Evolutionary conservation across 768 basidiomycete genomes (phyloP), one percentile per base, ranked within the genome.

Genomic region (Collybia nuda): DNA sequence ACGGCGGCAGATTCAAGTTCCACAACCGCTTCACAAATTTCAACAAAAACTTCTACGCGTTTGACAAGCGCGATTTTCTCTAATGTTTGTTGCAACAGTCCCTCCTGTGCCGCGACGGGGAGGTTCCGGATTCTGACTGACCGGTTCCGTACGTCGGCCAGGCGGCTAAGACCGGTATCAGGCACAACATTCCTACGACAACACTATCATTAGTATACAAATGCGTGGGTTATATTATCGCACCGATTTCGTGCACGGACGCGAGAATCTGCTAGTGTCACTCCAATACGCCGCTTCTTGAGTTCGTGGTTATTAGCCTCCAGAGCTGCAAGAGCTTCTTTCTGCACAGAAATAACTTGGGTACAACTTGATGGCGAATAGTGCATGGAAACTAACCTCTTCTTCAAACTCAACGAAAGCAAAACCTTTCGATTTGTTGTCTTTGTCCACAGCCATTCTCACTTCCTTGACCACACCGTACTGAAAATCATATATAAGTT

Each of bases 381-480:
- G 37, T 18, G 5, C 1, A 7, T 36, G 17, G 44, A 4, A 5
- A 60, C 77, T 40, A 52, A 93, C 95, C 74, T 90, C 86, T 17
- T 82, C 76, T 52, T 89, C 86, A 61, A 90, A 98, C 62, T 98
- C 94, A 26, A 98, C 75, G 60, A 98, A 98, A 0, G 90, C 95
- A 62, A 91, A 95, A 1, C 97, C 95, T 63, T 84, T 93, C 24
- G 77, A 77, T 43, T 80, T 74, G 0, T 85, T 86, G 39, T 81
- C 78, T 28, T 86, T 79, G 51, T 93, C 91, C 45, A 80, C 70
- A 1, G 84, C 82, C 63, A 98, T 76, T 48, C 93, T 82, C 36
- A 98, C 77, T 18, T 89, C 87, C 64, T 90, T 93, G 56, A 98
- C 66, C 2, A 72, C 60, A 2, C 96, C 96, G 63, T 88, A 93